Conservation (phyloP, 305 asterid species). For the Fraxinus paxiana region DNA sequence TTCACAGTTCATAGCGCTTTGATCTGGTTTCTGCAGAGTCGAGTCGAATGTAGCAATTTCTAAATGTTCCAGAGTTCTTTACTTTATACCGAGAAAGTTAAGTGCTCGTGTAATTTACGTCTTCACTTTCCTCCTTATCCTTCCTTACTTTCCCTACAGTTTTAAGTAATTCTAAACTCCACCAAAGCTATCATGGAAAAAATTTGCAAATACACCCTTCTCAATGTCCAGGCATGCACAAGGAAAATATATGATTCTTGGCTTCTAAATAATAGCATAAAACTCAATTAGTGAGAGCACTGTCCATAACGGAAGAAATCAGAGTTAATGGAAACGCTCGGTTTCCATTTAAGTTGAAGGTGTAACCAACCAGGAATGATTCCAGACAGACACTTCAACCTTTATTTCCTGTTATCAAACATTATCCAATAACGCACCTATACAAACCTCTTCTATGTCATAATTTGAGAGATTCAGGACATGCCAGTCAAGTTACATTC, state of each 20-base stretch:
- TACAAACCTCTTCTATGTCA: neutral
- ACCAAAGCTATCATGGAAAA: neutral
- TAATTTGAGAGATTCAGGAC: neutral
- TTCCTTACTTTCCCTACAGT: neutral
- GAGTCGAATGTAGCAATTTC: neutral
- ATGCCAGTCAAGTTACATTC: neutral
- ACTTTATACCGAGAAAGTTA: neutral
- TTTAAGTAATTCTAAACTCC: neutral
- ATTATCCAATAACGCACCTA: neutral
- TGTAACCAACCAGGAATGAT: neutral
- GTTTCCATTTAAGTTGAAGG: neutral
- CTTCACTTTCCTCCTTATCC: neutral
- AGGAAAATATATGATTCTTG: neutral
- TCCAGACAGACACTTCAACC: neutral
- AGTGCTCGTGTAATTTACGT: neutral
- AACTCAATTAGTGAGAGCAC: neutral
- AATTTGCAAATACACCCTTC: neutral
- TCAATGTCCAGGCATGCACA: neutral
- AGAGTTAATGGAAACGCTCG: neutral
- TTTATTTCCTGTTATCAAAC: neutral
- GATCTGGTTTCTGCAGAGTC: neutral
- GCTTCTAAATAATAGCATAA: neutral
- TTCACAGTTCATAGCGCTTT: neutral
- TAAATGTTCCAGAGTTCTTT: neutral
- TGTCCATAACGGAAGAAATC: neutral